Evolutionary conservation across 2,329 filamentous ascomycete species (phyloP).

Genomic region (Xylaria multiplex): DNA sequence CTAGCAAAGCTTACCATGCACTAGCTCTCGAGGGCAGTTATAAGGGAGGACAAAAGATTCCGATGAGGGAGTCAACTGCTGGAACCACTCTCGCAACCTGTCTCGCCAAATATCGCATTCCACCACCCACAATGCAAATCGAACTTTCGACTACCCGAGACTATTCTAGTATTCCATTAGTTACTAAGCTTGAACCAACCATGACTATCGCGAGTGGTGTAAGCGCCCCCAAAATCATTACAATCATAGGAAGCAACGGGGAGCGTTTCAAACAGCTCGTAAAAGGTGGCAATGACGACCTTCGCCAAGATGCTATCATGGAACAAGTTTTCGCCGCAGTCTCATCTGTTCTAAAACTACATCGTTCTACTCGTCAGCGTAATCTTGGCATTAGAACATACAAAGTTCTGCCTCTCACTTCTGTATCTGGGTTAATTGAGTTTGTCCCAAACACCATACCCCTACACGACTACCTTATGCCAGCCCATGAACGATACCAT

Average conservation of each 20-base stretch:
- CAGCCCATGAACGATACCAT: constrained; percentile 86
- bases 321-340: constrained; percentile 99
- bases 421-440: constrained; percentile 90
- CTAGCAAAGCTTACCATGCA: constrained; percentile 72
- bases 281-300: constrained; percentile 94
- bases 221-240: constrained; percentile 93
- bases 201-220: constrained; percentile 91
- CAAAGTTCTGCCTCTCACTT: constrained; percentile 91
- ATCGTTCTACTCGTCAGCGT: constrained; percentile 86
- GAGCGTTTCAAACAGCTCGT: constrained; percentile 86
- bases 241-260: constrained; percentile 81
- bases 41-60: constrained; percentile 72
- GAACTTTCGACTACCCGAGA: constrained; percentile 76
- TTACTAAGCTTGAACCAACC: constrained; percentile 74
- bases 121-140: constrained; percentile 89
- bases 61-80: constrained; percentile 67
- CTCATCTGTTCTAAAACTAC: constrained; percentile 85
- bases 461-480: constrained; percentile 90
- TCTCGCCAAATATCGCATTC: constrained; percentile 74
- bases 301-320: constrained; percentile 98
- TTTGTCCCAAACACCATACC: constrained; percentile 95
- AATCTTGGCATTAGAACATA: constrained; percentile 94
- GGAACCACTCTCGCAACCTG: constrained; percentile 71
- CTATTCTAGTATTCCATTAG: constrained; percentile 80
- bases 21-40: constrained; percentile 75